Conservation (phyloP, 371 early-diverging fungal genomes). For the Chytridium lagenaria region DNA sequence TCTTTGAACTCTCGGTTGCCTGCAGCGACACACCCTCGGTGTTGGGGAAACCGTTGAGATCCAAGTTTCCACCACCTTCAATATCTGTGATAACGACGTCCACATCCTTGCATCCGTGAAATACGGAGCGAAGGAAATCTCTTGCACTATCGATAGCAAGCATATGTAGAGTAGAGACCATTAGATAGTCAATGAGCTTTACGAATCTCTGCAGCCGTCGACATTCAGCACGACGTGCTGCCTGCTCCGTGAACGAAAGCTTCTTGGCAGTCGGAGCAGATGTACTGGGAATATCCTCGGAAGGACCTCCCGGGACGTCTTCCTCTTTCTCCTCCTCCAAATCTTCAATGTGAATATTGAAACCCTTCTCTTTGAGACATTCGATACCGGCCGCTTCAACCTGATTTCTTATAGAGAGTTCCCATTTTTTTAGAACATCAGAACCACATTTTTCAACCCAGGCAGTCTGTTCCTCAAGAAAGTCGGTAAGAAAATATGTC, state of each 20-base stretch:
- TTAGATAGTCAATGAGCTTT: constrained; percentile 60
- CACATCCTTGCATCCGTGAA: constrained; percentile 51
- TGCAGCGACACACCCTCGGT: background rate
- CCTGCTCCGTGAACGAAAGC: constrained; percentile 63
- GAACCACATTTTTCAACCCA: constrained; percentile 44
- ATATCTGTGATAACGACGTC: constrained; percentile 54
- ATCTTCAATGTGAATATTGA: constrained; percentile 45
- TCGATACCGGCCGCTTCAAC: constrained; percentile 52
- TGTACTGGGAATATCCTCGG: background rate
- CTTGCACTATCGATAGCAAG: constrained; percentile 51
- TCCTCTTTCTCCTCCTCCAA: constrained; percentile 26
- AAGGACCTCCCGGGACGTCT: background rate
- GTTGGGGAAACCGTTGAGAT: background rate
- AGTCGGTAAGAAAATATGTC: constrained; percentile 51
- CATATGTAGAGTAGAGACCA: constrained; percentile 54
- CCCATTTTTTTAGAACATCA: constrained; percentile 45
- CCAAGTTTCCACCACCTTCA: constrained; percentile 20
- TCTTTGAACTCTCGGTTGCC: background rate
- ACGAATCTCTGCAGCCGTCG: constrained; percentile 61
- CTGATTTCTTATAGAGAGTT: constrained; percentile 34
- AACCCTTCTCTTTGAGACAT: constrained; percentile 56
- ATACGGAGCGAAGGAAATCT: constrained; percentile 48
- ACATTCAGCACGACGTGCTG: constrained; percentile 59
- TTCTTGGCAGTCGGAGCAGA: constrained; percentile 17
- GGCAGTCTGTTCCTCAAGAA: constrained; percentile 51